Base-by-base conservation (phyloP, 2,329 filamentous ascomycete species). In the Aspergillus thermomutatus region DNA sequence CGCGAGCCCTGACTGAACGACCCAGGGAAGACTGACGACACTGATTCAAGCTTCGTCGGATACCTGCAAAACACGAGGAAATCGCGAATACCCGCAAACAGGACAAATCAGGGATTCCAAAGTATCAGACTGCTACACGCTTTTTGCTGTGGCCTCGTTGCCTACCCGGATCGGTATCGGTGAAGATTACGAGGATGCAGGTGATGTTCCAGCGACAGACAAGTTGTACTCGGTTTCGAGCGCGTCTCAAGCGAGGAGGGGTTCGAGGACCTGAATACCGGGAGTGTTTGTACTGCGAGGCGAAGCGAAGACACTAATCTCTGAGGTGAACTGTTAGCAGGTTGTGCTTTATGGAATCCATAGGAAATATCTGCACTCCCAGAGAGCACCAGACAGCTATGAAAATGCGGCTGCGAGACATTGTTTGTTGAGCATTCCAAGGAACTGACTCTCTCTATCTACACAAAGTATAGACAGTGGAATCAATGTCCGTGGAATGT, bases 1-100 rank as follows among this genome's bases (percentile, higher is more conserved):
- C n/a, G 50, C 19, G n/a, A 40, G 23, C 11, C 27, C 37, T 41
- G 28, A 19, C 25, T 27, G 23, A n/a, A 27, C 28, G 41, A 43
- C 31, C 28, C 41, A 48, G 53, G 47, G 34, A 10, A 37, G 55
- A 58, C 55, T 50, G 48, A 60, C n/a, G 58, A 56, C 53, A 56
- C 61, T 47, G 46, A 40, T 49, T 53, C 50, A 54, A 54, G 57
- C 46, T 26, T 50, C 43, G n/a, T 55, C 55, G 54, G 52, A 53
- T 54, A 53, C 45, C 26, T 52, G 60, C 57, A 64, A 53, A 28
- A 51, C 17, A 53, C 23, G 50, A 37, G 40, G 28, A 19, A 10
- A n/a, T 54, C 34, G 51, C 31, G 40, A 48, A 14, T 11, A 17
- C 23, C 11, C 21, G 14, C 43, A 25, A 4, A 46, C 21, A 3